A percentile compares a stretch with the other conserved stretches of the same genome.
phyloP scores from a whole-genome alignment of 192 early-diverging fungal genomes.

The Coemansia sp. region DNA sequence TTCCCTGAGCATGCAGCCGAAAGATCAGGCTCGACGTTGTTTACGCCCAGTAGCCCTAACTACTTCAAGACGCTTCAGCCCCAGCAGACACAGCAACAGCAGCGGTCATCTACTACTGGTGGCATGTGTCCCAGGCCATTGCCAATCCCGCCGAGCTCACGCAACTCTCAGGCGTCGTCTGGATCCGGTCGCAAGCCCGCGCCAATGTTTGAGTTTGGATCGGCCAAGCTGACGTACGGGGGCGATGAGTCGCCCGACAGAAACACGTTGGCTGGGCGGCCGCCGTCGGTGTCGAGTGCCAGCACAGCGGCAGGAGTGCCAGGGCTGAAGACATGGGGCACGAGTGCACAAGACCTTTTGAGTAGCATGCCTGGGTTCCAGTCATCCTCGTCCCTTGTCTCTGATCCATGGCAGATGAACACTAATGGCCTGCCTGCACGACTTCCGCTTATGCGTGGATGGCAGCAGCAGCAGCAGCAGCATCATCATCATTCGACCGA shows the following conservation, averaged over 20 bases:
- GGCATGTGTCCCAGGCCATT: conserved; percentile 26
- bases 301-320: neutral
- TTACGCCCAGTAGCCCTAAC: conserved; percentile 9
- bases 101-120: neutral
- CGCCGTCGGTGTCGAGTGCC: neutral
- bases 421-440: conserved; percentile 4
- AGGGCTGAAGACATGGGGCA: conserved; percentile 23
- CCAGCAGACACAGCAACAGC: conserved; percentile 2
- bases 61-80: conserved; percentile 12
- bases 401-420: conserved; percentile 13
- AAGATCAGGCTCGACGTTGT: conserved; percentile 33
- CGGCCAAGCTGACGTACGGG: conserved; percentile 41
- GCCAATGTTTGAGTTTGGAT: conserved; percentile 47
- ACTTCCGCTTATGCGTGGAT: conserved; percentile 16
- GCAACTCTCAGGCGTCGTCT: conserved; percentile 5
- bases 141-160: conserved; percentile 25
- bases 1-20: conserved; percentile 29
- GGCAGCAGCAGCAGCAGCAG: conserved; percentile 22
- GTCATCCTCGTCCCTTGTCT: conserved; percentile 8
- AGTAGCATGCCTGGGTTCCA: conserved; percentile 20
- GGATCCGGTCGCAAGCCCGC: conserved; percentile 29
- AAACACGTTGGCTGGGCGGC: neutral
- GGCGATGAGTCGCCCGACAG: neutral
- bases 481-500: neutral
- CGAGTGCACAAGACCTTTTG: conserved; percentile 21